Conservation (phyloP, 2,329 filamentous ascomycete genomes). For the Lithohypha guttulata region DNA sequence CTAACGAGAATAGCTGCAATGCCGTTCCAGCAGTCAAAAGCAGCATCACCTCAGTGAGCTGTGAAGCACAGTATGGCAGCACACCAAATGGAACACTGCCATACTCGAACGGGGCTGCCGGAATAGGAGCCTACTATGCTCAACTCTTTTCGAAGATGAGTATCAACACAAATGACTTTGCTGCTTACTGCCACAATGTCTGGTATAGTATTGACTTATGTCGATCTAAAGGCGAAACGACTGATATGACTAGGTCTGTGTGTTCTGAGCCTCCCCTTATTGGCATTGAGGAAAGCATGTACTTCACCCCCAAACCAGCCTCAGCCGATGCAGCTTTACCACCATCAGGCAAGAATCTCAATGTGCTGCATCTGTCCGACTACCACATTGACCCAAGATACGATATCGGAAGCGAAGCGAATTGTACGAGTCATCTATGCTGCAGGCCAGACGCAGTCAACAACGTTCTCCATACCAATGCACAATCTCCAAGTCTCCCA, state of each 20-base stretch:
- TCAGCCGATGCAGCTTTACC: constrained; percentile 16
- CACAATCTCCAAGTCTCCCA: constrained; percentile 18
- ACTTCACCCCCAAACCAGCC: constrained; percentile 20
- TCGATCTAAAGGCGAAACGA: too few species aligned
- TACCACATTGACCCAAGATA: constrained; percentile 25
- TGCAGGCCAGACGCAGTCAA: constrained; percentile 23
- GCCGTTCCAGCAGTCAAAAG: constrained; percentile 12
- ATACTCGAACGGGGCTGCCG: constrained; percentile 12
- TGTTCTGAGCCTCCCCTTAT: constrained; percentile 16
- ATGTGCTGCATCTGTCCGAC: constrained; percentile 25
- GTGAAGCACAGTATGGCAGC: constrained; percentile 15
- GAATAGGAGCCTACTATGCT: constrained; percentile 18
- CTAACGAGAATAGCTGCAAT: constrained; percentile 6
- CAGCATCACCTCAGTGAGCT: constrained; percentile 16
- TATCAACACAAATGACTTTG: constrained; percentile 18
- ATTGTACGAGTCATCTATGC: constrained; percentile 24
- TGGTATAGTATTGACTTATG: too few species aligned
- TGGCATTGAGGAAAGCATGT: constrained; percentile 20
- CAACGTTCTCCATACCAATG: constrained; percentile 13
- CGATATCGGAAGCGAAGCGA: constrained; percentile 24
- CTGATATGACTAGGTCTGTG: too few species aligned
- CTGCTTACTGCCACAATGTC: constrained; percentile 16
- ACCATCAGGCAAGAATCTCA: constrained; percentile 20
- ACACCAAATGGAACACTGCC: background rate
- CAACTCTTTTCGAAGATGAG: constrained; percentile 22